Evolutionary conservation across 2,329 filamentous ascomycete genomes (phyloP).

Genomic region (Penicillium sp.): DNA sequence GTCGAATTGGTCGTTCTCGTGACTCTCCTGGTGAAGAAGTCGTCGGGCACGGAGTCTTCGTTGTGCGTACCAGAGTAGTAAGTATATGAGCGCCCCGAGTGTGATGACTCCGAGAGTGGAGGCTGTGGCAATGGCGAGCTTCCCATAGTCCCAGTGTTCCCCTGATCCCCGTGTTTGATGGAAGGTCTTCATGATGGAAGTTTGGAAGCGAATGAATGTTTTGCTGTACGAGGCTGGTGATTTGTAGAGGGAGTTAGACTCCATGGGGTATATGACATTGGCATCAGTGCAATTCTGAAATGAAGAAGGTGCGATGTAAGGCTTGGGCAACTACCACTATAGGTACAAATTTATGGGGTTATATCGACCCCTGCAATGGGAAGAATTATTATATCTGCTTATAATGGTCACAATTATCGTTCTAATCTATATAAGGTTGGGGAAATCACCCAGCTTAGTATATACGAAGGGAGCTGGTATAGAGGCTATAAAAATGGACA

Average conservation of each 20-base stretch:
- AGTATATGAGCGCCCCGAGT: conserved; percentile 20
- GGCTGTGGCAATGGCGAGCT: conserved; percentile 29
- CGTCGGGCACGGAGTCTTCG: conserved; percentile 17
- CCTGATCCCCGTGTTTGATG: not conserved
- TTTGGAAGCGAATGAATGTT: not conserved
- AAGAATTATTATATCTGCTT: not conserved
- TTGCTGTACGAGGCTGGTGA: not conserved
- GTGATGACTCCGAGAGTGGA: conserved; percentile 23
- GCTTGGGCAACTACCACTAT: not conserved
- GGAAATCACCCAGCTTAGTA: too few species aligned
- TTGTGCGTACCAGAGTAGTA: conserved; percentile 22
- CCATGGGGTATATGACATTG: not conserved
- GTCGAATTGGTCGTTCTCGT: conserved; percentile 16
- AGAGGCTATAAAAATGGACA: too few species aligned
- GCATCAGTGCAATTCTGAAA: not conserved
- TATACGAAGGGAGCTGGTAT: too few species aligned
- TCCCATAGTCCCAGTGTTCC: conserved; percentile 18
- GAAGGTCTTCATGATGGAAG: not conserved
- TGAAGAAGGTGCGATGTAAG: not conserved
- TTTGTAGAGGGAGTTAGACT: not conserved
- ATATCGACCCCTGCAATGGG: not conserved
- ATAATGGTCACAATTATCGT: too few species aligned
- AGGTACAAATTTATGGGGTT: not conserved
- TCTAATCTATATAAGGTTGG: too few species aligned
- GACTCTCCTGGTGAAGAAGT: conserved; percentile 12